A percentile compares a stretch with the other conserved stretches of the same genome.
These are phyloP conservation scores for Cladophialophora psammophila DNA, from an alignment of 2,329 filamentous ascomycete genomes.

Conservation along the genomic window DNA sequence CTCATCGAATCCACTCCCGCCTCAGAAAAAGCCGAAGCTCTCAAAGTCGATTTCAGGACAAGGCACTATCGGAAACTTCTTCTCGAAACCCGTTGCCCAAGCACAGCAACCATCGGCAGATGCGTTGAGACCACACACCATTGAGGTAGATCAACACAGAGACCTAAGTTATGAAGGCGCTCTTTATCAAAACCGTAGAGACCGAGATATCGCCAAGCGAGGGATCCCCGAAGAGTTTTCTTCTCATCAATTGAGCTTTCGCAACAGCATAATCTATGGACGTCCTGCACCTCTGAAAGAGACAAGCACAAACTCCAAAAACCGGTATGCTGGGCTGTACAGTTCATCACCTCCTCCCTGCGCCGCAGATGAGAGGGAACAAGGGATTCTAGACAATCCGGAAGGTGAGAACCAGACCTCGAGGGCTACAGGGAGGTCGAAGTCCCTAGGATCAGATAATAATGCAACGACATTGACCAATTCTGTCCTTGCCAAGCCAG, in stretches of 20 bases:
- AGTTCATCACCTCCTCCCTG: conserved; percentile 36
- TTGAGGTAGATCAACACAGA: background rate
- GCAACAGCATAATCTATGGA: conserved; percentile 22
- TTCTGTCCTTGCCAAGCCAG: conserved; percentile 42
- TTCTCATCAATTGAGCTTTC: conserved; percentile 28
- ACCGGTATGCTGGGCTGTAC: conserved; percentile 46
- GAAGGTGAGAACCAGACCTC: background rate
- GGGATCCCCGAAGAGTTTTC: conserved; percentile 30
- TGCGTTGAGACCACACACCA: background rate
- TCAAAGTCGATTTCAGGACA: conserved; percentile 56
- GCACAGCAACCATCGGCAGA: conserved; percentile 2
- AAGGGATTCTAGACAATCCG: background rate
- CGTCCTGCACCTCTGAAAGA: conserved; percentile 26
- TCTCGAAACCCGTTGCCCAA: conserved; percentile 22
- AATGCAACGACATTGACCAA: conserved; percentile 25
- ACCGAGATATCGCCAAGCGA: background rate
- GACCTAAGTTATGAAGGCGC: background rate
- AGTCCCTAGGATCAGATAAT: background rate
- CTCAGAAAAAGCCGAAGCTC: conserved; percentile 45
- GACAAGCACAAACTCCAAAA: conserved; percentile 22
- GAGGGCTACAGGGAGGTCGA: background rate
- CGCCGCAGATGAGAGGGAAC: background rate
- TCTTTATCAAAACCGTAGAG: background rate
- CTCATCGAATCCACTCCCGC: conserved; percentile 44
- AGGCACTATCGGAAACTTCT: conserved; percentile 62